Conservation (phyloP, 345 rosid species). For the Eucalyptus dawsonii region DNA sequence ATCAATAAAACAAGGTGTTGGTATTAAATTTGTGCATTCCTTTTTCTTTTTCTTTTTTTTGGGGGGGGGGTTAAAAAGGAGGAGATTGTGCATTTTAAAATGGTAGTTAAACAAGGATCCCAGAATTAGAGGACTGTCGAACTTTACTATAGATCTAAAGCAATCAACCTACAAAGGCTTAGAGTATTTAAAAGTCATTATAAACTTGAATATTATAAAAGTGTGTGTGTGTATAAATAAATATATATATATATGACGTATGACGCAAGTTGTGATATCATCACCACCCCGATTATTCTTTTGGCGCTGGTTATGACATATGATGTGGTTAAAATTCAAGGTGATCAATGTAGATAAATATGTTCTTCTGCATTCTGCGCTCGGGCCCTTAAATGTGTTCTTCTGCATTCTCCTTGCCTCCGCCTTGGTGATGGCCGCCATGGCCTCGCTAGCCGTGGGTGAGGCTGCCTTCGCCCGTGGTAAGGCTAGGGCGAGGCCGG, state of each 20-base stretch:
- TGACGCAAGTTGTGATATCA: not conserved
- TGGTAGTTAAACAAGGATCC: not conserved
- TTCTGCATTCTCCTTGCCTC: too few relatives aligned
- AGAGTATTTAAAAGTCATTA: not conserved
- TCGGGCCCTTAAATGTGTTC: not conserved
- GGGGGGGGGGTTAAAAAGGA: not conserved
- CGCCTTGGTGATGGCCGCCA: too few relatives aligned
- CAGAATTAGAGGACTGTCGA: not conserved
- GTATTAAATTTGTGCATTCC: not conserved
- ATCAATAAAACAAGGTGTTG: not conserved
- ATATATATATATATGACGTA: too few relatives aligned
- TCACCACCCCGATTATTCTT: not conserved
- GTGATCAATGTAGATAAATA: too few relatives aligned
- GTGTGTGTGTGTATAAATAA: too few relatives aligned
- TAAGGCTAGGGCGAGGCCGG: too few relatives aligned
- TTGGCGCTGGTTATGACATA: not conserved
- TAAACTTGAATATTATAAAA: not conserved
- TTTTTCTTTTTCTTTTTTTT: too few relatives aligned
- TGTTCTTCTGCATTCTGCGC: not conserved
- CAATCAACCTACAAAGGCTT: not conserved
- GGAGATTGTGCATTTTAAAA: not conserved
- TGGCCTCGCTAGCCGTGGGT: too few relatives aligned
- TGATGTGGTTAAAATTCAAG: too few relatives aligned
- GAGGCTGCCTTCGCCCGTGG: too few relatives aligned
- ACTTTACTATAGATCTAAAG: not conserved